Evolutionary conservation across 2,329 filamentous ascomycete species (phyloP).

Genomic region (Coniochaeta sp.): DNA sequence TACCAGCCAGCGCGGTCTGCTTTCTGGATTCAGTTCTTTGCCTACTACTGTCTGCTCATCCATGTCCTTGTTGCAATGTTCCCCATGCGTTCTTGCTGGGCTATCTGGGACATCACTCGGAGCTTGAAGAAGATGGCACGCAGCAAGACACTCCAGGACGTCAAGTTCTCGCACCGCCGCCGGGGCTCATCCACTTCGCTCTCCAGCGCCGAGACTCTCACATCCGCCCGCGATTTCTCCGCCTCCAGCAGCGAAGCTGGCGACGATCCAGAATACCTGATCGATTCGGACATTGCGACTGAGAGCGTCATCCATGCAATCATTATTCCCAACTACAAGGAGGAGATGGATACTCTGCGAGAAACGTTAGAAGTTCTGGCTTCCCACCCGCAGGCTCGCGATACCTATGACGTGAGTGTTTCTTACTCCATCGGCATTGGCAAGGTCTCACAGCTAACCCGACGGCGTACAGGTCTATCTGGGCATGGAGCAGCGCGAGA

Average conservation of each 20-base stretch:
- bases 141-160: constrained; percentile 37
- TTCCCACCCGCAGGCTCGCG: constrained; percentile 55
- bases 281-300: constrained; percentile 33
- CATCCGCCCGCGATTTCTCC: constrained; percentile 33
- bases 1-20: constrained; percentile 33
- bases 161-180: constrained; percentile 38
- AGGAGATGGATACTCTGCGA: constrained; percentile 59
- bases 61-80: constrained; percentile 58
- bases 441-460: constrained; percentile 7
- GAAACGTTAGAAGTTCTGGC: constrained; percentile 64
- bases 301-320: constrained; percentile 55
- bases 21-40: constrained; percentile 45
- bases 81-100: constrained; percentile 54
- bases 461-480: constrained; percentile 51
- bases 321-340: constrained; percentile 67
- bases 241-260: constrained; percentile 43
- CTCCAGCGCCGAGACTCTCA: constrained; percentile 48
- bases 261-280: constrained; percentile 36
- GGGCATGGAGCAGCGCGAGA: constrained; percentile 65
- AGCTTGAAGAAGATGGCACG: constrained; percentile 37
- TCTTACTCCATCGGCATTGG: background rate
- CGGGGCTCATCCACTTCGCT: constrained; percentile 46
- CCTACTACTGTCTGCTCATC: constrained; percentile 58
- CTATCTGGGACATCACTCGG: constrained; percentile 49
- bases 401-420: constrained; percentile 61